Evolutionary conservation across 345 rosid species (phyloP), one percentile per base, ranked within the genome.

Genomic region (Durio zibethinus): DNA sequence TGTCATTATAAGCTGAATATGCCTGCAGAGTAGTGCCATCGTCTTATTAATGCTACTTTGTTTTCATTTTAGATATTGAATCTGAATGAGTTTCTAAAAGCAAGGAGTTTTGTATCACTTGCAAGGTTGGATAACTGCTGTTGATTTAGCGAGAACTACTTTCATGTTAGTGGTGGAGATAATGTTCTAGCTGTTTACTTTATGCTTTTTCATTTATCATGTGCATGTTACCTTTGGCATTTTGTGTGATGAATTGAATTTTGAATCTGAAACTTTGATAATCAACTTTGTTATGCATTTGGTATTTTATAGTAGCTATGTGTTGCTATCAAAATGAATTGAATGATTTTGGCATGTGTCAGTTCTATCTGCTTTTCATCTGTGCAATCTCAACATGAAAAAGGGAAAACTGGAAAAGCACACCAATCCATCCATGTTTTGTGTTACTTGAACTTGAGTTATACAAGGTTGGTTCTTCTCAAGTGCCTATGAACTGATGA

Each of bases 1-100:
- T 78, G 76, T 62, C 80, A 72, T 14, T 84, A 86, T 59, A 59
- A 82, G 45, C 80, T 90, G 73, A 80, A 76, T 57, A 52, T 88
- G 82, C 85, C 89, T 52, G 35, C 79, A 52, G 15, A 67, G 62
- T 57, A 57, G 29, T 23, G 31, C 16, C 33, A 48, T 23, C 5
- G 33, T 10, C 25, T 57, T 57, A 56, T 16, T 7, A 23, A 23
- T 56, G 16, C 1, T 56, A n/a, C 15, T 21, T 10, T 23, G 4
- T 23, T 56, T 21, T 8, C 10, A 0, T 50, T 50, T 50, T 50
- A 50, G 56, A 16, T 50, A 5, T 18, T 5, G 21, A 18, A 16
- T 16, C 21, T 50, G 7, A 16, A 16, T 0, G 8, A 50, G 56
- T 4, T 5, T 21, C 14, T 23, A n/a, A 21, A 23, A 56, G 15